A percentile compares a stretch with the other conserved stretches of the same genome.
phyloP scores from a whole-genome alignment of 1,284 basidiomycete genomes.

The Tremellales sp. region DNA sequence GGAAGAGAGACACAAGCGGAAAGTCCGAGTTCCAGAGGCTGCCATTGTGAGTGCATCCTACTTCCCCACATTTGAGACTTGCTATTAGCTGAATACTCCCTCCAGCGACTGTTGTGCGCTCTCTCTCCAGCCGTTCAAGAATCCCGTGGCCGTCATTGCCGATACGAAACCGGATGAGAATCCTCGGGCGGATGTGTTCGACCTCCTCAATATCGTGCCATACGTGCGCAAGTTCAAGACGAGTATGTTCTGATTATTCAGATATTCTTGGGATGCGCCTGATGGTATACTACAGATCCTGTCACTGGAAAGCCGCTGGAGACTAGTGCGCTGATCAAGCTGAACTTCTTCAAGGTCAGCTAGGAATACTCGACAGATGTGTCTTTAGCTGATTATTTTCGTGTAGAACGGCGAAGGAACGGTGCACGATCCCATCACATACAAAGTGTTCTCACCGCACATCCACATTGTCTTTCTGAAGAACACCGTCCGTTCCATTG shows the following conservation, averaged over 20 bases:
- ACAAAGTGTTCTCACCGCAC: conserved; percentile 87
- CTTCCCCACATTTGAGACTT: background rate
- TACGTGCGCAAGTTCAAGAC: conserved; percentile 64
- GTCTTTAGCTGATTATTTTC: conserved; percentile 38
- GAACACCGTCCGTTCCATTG: conserved; percentile 54
- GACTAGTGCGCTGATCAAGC: conserved; percentile 75
- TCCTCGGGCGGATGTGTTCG: conserved; percentile 56
- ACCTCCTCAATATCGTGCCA: conserved; percentile 83
- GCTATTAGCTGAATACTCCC: background rate
- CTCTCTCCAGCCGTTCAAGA: conserved; percentile 83
- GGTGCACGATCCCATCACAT: conserved; percentile 85
- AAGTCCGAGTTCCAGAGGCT: conserved; percentile 44
- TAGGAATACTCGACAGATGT: background rate
- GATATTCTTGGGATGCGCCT: conserved; percentile 62
- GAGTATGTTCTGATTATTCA: conserved; percentile 57
- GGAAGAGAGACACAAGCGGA: conserved; percentile 38
- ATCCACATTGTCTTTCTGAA: conserved; percentile 86
- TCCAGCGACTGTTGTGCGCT: conserved; percentile 77
- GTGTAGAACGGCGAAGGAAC: conserved; percentile 60
- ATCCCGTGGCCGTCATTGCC: conserved; percentile 74
- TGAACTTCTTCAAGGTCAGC: conserved; percentile 68
- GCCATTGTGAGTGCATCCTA: conserved; percentile 41
- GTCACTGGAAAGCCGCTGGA: conserved; percentile 76
- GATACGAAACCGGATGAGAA: conserved; percentile 40
- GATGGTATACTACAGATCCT: conserved; percentile 58